These are phyloP conservation scores for Macrocybe gigantea DNA, from an alignment of 768 basidiomycete species.

Conservation along the genomic window DNA sequence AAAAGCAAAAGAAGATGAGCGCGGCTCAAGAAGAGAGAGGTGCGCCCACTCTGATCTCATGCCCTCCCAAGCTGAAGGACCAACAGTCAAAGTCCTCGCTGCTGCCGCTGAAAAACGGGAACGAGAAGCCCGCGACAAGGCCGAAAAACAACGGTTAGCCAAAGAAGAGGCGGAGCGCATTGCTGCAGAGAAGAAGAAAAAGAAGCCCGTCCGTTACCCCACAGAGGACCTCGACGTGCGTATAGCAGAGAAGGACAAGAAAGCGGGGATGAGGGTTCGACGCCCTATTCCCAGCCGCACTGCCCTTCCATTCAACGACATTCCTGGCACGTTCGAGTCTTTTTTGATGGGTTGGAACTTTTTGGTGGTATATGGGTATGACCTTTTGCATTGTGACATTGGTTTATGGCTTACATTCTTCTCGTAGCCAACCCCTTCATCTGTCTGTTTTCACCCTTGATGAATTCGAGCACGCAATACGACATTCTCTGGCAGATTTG, in stretches of 20 bases:
- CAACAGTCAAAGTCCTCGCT: slow-evolving; percentile 14
- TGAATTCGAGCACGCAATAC: slow-evolving; percentile 84
- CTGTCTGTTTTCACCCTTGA: slow-evolving; percentile 89
- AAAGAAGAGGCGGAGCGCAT: slow-evolving; percentile 70
- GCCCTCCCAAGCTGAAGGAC: slow-evolving; percentile 17
- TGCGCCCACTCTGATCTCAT: slow-evolving; percentile 19
- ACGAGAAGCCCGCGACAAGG: slow-evolving; percentile 64
- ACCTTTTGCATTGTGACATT: slow-evolving; percentile 10
- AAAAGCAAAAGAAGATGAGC: slow-evolving; percentile 78
- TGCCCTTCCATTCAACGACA: slow-evolving; percentile 64
- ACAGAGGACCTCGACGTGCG: slow-evolving; percentile 88
- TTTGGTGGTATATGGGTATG: slow-evolving; percentile 88
- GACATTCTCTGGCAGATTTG: slow-evolving; percentile 64
- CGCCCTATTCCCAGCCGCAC: slow-evolving; percentile 60
- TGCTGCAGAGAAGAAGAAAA: slow-evolving; percentile 79
- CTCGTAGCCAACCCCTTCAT: slow-evolving; percentile 72
- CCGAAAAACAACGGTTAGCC: slow-evolving; percentile 54
- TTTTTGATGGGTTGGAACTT: slow-evolving; percentile 95
- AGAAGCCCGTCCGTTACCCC: slow-evolving; percentile 86
- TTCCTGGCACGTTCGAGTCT: slow-evolving; percentile 64
- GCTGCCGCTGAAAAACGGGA: slow-evolving; percentile 56
- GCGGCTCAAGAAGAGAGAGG: slow-evolving; percentile 73
- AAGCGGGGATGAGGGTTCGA: slow-evolving; percentile 63
- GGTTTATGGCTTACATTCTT: slow-evolving; percentile 4
- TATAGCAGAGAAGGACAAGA: slow-evolving; percentile 77